Evolutionary conservation across 495 filamentous ascomycete species (phyloP).

Genomic region (Aspergillus cavernicola): DNA sequence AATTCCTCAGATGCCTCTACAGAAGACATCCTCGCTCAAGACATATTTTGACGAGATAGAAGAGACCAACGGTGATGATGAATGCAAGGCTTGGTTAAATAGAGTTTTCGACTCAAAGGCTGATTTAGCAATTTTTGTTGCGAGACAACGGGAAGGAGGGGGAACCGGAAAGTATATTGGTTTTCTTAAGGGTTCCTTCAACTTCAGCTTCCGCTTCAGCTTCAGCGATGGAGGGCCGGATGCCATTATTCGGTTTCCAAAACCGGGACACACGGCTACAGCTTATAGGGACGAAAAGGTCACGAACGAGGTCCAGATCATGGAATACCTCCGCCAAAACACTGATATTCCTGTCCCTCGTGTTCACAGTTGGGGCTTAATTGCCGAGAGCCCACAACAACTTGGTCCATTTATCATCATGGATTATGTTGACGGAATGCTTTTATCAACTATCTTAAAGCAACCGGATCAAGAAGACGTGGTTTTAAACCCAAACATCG

Average conservation of each 20-base stretch:
- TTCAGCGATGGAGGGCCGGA: slow-evolving; percentile 27
- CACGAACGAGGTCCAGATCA: slow-evolving; percentile 33
- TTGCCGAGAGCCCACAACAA: slow-evolving; percentile 30
- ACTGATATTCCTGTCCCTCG: slow-evolving; percentile 38
- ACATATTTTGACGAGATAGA: no score
- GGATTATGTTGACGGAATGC: slow-evolving; percentile 34
- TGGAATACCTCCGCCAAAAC: slow-evolving; percentile 33
- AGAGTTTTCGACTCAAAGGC: no score
- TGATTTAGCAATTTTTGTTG: no score
- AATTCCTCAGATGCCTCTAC: no score
- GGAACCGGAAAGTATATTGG: slow-evolving; percentile 23
- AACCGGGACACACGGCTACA: slow-evolving; percentile 26
- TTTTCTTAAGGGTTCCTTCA: slow-evolving; percentile 32
- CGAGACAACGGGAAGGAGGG: slow-evolving; percentile 23
- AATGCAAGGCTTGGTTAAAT: no score
- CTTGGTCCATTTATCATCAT: slow-evolving; percentile 42
- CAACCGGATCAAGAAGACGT: slow-evolving; percentile 29
- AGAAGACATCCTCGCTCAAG: no score
- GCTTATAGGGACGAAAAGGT: slow-evolving; percentile 35
- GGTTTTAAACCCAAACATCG: slow-evolving; percentile 31
- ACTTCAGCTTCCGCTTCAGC: slow-evolving; percentile 29
- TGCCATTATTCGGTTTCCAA: slow-evolving; percentile 34
- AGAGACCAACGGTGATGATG: no score
- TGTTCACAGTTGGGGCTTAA: slow-evolving; percentile 32
- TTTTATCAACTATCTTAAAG: slow-evolving; percentile 28